phyloP scores from a whole-genome alignment of 202 grass and related monocot species.

The Elaeis oleifera region DNA sequence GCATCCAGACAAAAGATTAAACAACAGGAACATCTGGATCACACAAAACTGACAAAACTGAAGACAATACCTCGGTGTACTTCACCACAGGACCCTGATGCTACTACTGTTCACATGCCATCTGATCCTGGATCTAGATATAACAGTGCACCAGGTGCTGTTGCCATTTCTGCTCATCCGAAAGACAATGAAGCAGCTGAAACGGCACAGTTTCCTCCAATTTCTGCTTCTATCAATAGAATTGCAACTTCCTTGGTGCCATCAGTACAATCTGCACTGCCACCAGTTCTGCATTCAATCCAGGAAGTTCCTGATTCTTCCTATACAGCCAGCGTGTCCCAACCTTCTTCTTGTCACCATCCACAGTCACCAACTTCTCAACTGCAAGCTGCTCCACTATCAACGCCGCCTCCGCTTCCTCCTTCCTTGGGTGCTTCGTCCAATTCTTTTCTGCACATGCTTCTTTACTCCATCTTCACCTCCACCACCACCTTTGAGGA shows the following conservation, averaged over 20 bases:
- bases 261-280: constrained; percentile 5
- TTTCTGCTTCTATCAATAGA: constrained; percentile 6
- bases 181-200: constrained; percentile 29
- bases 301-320: constrained; percentile 6
- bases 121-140: constrained; percentile 79
- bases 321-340: neutral
- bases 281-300: constrained; percentile 10
- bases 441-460: no score
- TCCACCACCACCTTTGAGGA: constrained; percentile 19
- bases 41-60: constrained; percentile 35
- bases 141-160: constrained; percentile 62
- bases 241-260: constrained; percentile 4
- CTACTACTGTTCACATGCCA: constrained; percentile 48
- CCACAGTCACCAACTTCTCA: neutral
- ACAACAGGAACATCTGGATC: constrained; percentile 29
- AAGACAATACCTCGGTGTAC: constrained; percentile 61
- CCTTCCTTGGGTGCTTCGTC: neutral
- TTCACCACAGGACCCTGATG: constrained; percentile 64
- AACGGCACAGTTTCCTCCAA: constrained; percentile 17
- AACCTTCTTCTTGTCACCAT: neutral
- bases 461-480: constrained; percentile 8
- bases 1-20: constrained; percentile 32
- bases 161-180: constrained; percentile 45
- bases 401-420: neutral
- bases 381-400: constrained; percentile 16